Percentiles rank a stretch among this genome's conserved stretches.
phyloP scores from a whole-genome alignment of 768 basidiomycete genomes.

The Calocybe gangraenosa region DNA sequence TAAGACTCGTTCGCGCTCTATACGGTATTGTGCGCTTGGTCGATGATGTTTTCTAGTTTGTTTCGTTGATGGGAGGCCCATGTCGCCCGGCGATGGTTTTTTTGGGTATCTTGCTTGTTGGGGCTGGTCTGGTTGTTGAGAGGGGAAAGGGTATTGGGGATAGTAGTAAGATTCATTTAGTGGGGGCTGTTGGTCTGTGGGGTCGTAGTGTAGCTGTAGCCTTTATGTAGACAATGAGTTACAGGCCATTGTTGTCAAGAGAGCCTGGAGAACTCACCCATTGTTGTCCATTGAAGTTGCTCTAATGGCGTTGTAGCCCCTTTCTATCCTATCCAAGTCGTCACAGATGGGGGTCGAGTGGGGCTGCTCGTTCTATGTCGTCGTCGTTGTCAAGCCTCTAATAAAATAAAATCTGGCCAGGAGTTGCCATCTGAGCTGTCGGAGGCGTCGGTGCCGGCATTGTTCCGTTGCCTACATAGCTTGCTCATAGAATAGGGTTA shows the following conservation, averaged over 20 bases:
- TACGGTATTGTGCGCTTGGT: conserved; percentile 14
- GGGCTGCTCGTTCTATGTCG: too few species aligned
- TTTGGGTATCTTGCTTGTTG: background rate
- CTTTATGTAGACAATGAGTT: conserved; percentile 1
- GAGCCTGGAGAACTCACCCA: conserved; percentile 7
- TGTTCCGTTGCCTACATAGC: background rate
- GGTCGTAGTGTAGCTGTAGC: background rate
- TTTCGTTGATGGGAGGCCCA: too few species aligned
- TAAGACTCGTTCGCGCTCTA: conserved; percentile 22
- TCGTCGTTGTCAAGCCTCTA: too few species aligned
- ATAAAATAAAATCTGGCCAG: background rate
- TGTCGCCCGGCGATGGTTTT: conserved; percentile 1
- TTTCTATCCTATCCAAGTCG: too few species aligned
- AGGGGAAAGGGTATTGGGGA: background rate
- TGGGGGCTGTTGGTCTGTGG: background rate
- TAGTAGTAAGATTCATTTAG: conserved; percentile 2
- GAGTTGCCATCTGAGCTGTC: background rate
- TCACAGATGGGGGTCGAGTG: too few species aligned
- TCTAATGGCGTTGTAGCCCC: too few species aligned
- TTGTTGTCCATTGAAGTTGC: conserved; percentile 3
- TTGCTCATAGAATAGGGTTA: conserved; percentile 12
- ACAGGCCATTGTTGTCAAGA: background rate
- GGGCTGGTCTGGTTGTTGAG: background rate
- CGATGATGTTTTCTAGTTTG: background rate
- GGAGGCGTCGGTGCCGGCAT: background rate